phyloP scores from a whole-genome alignment of 2,329 filamentous ascomycete genomes.

The Phaeomoniella chlamydospora region DNA sequence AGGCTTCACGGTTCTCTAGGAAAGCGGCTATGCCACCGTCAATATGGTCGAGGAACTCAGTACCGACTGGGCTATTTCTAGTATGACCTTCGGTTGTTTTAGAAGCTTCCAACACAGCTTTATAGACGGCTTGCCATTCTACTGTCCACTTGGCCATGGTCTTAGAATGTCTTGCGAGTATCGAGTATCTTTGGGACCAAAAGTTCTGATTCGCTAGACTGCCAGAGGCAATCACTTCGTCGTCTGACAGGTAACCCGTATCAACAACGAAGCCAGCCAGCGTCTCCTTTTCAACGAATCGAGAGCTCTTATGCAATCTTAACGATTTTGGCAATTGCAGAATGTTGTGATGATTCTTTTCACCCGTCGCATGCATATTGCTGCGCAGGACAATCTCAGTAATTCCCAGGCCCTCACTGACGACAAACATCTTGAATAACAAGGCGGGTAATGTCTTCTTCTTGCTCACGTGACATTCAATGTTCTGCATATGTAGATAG shows the following conservation, averaged over 20 bases:
- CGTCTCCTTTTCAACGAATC: slow-evolving; percentile 6
- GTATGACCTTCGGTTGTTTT: background rate
- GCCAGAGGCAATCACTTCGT: no score
- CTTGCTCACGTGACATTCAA: background rate
- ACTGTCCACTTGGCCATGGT: background rate
- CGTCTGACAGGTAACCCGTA: no score
- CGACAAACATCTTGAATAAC: slow-evolving; percentile 1
- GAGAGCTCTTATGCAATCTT: slow-evolving; percentile 3
- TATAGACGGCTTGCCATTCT: background rate
- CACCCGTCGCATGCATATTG: background rate
- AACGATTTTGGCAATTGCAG: slow-evolving; percentile 1
- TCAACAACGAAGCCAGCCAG: slow-evolving; percentile 6
- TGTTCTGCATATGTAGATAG: no score
- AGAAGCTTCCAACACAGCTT: background rate
- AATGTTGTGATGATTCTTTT: background rate
- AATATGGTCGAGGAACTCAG: no score
- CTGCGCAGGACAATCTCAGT: background rate
- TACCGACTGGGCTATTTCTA: background rate
- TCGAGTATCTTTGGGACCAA: background rate
- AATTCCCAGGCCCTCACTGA: background rate
- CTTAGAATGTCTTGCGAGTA: background rate
- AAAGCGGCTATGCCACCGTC: no score
- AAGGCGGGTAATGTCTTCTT: background rate
- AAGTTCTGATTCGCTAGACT: background rate
- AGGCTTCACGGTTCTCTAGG: no score